These are phyloP conservation scores for Trifolium subterraneum DNA, from an alignment of 306 rosid species.

Conservation along the genomic window DNA sequence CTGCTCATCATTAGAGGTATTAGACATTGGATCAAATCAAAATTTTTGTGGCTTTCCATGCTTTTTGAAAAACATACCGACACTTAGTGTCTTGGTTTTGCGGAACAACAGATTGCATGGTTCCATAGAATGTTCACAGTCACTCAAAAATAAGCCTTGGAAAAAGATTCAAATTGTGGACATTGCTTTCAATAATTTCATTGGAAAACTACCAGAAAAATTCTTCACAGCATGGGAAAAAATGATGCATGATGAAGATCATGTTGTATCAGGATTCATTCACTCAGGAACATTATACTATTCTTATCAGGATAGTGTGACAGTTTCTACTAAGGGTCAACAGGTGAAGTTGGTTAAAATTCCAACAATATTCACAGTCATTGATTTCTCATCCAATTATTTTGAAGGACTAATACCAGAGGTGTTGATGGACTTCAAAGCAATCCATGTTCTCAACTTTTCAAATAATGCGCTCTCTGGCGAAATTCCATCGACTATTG, in stretches of 20 bases:
- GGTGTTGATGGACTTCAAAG: conserved; percentile 33
- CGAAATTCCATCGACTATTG: conserved; percentile 36
- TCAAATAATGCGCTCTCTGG: conserved; percentile 49
- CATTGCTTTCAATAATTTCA: conserved; percentile 4
- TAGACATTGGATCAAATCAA: conserved; percentile 50
- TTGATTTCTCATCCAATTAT: conserved; percentile 52
- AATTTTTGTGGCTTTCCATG: conserved; percentile 39
- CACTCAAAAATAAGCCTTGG: conserved; percentile 31
- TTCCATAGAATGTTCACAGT: conserved; percentile 24
- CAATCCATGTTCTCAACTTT: conserved; percentile 37
- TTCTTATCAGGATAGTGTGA: conserved; percentile 45
- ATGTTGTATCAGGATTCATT: too few relatives aligned
- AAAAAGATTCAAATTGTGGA: neutral
- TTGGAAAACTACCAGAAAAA: conserved; percentile 31
- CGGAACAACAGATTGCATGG: conserved; percentile 44
- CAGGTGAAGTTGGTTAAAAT: conserved; percentile 32
- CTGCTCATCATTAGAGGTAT: conserved; percentile 18
- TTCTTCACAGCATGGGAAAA: conserved; percentile 35
- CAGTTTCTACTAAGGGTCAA: conserved; percentile 36
- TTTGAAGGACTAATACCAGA: conserved; percentile 48
- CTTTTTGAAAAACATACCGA: conserved; percentile 33
- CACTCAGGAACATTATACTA: neutral
- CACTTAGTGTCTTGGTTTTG: conserved; percentile 44
- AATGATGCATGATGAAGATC: conserved; percentile 25
- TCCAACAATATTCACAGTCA: conserved; percentile 1